Base-by-base conservation (phyloP, 495 filamentous ascomycete genomes). In the Neurospora hispaniola region DNA sequence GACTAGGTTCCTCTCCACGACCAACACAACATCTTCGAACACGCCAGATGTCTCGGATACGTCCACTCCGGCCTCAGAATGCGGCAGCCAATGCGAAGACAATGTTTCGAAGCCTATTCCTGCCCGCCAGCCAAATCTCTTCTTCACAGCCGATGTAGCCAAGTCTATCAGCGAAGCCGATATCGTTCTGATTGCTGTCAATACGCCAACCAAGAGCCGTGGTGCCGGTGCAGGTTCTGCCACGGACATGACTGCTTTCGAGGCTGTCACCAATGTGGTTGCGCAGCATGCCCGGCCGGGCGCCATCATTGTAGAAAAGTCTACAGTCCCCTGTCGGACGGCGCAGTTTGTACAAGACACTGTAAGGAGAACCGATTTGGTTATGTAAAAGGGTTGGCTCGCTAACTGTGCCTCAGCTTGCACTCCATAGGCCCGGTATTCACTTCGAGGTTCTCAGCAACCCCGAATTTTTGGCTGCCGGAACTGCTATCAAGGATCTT, bases 361-460 rank as follows among this genome's bases (percentile, higher is more conserved):
- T 70, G 88, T 90, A 78, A 82, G 85, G 39, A 54, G 20, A 18
- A 20, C 74, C 73, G 54, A 70, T 46, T 35, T 44, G 8, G 35
- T 9, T 14, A 38, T 4, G 23, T 31, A 66, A 38, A 38, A 12
- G 54, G 54, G 8, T 66, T 18, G n/a, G 14, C 11, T 23, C 9
- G 14, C 54, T 38, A 69, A 23, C 43, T 41, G 42, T 46, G 41
- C 35, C n/a, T 44, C 42, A 85, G 83, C 71, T 86, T 41, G 76
- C 77, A 16, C 74, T 80, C 31, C 76, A 86, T 72, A 86, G 85
- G 5, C 90, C 91, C 0, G 86, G 85, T 3, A 81, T 90, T 16
- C 83, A 82, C n/a, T 93, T 94, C 74, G 90, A 94, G 73, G 85
- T 95, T 46, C 86, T 95, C 18, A 93, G 90, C 42, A 95, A 94